These are phyloP conservation scores for Calocybe cyanea DNA, from an alignment of 768 basidiomycete genomes.

Conservation along the genomic window DNA sequence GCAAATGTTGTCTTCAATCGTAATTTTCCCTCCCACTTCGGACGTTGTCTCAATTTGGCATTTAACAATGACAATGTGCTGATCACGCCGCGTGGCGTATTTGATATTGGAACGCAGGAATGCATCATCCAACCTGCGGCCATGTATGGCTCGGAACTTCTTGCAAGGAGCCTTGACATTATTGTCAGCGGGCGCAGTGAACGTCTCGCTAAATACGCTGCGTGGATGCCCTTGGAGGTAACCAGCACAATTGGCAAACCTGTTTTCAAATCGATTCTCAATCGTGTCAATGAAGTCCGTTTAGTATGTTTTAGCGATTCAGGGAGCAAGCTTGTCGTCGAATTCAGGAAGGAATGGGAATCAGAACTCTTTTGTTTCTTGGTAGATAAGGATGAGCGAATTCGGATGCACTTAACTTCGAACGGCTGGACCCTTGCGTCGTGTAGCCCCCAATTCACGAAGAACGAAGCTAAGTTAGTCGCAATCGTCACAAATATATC, in stretches of 20 bases:
- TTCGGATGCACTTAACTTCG: neutral
- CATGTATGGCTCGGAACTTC: neutral
- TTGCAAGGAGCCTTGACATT: neutral
- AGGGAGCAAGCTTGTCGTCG: slow-evolving; percentile 2
- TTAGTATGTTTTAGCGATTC: slow-evolving; percentile 5
- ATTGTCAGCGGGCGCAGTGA: slow-evolving; percentile 7
- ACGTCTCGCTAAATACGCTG: neutral
- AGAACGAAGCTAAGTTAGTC: slow-evolving; percentile 1
- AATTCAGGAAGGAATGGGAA: neutral
- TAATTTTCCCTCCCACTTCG: neutral
- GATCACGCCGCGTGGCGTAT: slow-evolving; percentile 5
- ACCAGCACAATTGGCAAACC: no score
- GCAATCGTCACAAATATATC: neutral
- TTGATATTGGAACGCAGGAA: slow-evolving; percentile 2
- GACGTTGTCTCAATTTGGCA: neutral
- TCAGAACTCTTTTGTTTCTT: neutral
- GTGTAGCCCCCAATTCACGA: neutral
- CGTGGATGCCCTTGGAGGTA: neutral
- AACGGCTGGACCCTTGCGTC: neutral
- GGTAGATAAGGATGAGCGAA: neutral
- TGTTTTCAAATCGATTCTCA: no score
- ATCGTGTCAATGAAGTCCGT: no score
- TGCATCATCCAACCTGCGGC: neutral
- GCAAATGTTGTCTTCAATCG: slow-evolving; percentile 6
- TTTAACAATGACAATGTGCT: slow-evolving; percentile 2